Evolutionary conservation across 1,284 basidiomycete species (phyloP).

Genomic region (Kwoniella shivajii): DNA sequence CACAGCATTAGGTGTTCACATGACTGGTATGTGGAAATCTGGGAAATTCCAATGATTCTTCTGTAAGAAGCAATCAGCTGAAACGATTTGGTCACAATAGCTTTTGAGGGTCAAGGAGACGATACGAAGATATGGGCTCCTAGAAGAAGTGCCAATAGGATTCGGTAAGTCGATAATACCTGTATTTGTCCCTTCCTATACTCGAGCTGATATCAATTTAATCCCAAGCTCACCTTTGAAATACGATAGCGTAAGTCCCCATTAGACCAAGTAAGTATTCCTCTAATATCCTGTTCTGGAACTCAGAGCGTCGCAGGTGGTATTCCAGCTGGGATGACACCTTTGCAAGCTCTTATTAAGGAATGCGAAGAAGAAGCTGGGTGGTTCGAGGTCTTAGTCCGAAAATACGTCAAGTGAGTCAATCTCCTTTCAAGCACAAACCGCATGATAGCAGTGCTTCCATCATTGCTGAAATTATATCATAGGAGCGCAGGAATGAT

Average conservation of each 20-base stretch:
- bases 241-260: slow-evolving; percentile 31
- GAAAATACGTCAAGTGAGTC: slow-evolving; percentile 61
- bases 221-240: slow-evolving; percentile 5
- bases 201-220: not conserved
- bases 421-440: not conserved
- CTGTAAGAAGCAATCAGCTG: not conserved
- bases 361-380: slow-evolving; percentile 91
- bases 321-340: slow-evolving; percentile 65
- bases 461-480: too few relatives aligned
- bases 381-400: slow-evolving; percentile 64
- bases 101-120: slow-evolving; percentile 36
- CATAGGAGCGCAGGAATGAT: slow-evolving; percentile 21
- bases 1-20: slow-evolving; percentile 66
- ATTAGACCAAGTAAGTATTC: not conserved
- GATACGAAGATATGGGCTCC: slow-evolving; percentile 79
- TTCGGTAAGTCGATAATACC: not conserved
- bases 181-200: not conserved
- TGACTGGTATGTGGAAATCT: slow-evolving; percentile 28
- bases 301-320: slow-evolving; percentile 56
- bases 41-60: too few relatives aligned
- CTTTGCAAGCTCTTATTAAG: slow-evolving; percentile 76
- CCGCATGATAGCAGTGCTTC: not conserved
- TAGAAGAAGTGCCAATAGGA: slow-evolving; percentile 64
- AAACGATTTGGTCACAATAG: slow-evolving; percentile 9
- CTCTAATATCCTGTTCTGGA: not conserved